Evolutionary conservation across 2,329 filamentous ascomycete genomes (phyloP).

Genomic region (Diaporthe ampelina): DNA sequence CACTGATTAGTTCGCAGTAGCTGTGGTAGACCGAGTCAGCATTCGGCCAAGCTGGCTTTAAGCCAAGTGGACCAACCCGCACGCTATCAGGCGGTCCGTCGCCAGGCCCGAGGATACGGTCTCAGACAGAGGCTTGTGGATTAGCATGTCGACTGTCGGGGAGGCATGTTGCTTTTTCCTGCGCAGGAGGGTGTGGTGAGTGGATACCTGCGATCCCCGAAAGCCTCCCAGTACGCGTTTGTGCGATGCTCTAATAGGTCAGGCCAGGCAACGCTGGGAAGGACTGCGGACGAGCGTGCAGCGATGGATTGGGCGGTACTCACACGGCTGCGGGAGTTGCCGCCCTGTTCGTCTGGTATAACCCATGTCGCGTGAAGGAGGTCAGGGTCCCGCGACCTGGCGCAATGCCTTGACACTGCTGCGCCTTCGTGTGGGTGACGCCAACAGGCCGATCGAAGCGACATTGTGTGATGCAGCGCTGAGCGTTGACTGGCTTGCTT

Average conservation of each 20-base stretch:
- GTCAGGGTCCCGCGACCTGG: slow-evolving; percentile 16
- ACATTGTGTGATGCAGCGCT: slow-evolving; percentile 17
- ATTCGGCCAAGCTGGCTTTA: slow-evolving; percentile 29
- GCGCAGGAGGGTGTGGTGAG: slow-evolving; percentile 23
- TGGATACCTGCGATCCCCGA: slow-evolving; percentile 26
- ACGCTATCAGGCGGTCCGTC: slow-evolving; percentile 33
- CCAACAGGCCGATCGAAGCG: background rate
- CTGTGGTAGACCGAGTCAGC: slow-evolving; percentile 36
- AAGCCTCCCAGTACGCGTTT: slow-evolving; percentile 17
- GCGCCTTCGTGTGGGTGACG: background rate
- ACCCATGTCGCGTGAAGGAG: slow-evolving; percentile 27
- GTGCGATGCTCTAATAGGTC: slow-evolving; percentile 27
- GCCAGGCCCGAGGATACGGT: slow-evolving; percentile 37
- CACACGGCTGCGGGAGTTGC: slow-evolving; percentile 35
- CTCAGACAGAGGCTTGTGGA: slow-evolving; percentile 38
- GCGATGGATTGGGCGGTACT: slow-evolving; percentile 19
- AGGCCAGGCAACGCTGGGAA: background rate
- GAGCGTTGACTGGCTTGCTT: slow-evolving; percentile 1
- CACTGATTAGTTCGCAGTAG: background rate
- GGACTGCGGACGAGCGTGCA: slow-evolving; percentile 18
- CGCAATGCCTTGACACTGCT: slow-evolving; percentile 19
- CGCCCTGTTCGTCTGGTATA: slow-evolving; percentile 38
- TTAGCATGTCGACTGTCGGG: slow-evolving; percentile 26
- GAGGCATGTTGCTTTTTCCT: slow-evolving; percentile 22
- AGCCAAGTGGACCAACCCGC: slow-evolving; percentile 27